Evolutionary conservation across 768 basidiomycete genomes (phyloP).

Genomic region (Filobasidium floriforme): DNA sequence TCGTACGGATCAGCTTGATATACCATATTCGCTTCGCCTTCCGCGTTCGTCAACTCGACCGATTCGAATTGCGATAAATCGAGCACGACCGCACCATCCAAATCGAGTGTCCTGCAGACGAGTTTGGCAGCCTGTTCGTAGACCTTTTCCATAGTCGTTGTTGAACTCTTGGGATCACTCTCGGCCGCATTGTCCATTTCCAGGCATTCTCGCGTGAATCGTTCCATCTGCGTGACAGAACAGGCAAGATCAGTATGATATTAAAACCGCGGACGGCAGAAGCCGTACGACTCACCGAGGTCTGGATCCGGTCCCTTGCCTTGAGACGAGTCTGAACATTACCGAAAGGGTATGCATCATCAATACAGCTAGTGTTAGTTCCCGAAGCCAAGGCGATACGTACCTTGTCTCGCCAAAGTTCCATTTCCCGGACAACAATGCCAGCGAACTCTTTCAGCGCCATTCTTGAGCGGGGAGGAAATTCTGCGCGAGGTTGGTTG

Average conservation of each 20-base stretch:
- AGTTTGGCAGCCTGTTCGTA: constrained; percentile 85
- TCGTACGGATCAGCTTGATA: constrained; percentile 46
- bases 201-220: constrained; percentile 87
- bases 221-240: constrained; percentile 60
- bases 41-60: constrained; percentile 57
- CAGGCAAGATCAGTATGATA: background rate
- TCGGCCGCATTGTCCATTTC: constrained; percentile 66
- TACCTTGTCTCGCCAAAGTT: constrained; percentile 85
- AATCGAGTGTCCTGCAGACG: constrained; percentile 79
- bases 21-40: constrained; percentile 44
- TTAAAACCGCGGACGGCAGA: constrained; percentile 1
- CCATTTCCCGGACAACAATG: constrained; percentile 89
- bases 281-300: constrained; percentile 54
- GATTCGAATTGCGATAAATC: constrained; percentile 88
- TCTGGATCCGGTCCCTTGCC: constrained; percentile 50
- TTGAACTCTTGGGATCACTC: constrained; percentile 42
- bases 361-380: too few relatives aligned
- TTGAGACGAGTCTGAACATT: constrained; percentile 18
- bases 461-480: constrained; percentile 78
- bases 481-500: constrained; percentile 71
- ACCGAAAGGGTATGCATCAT: background rate
- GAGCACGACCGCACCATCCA: constrained; percentile 85
- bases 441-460: constrained; percentile 93
- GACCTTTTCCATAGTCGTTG: constrained; percentile 69
- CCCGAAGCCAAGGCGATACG: background rate